phyloP scores from a whole-genome alignment of 441 rosid genomes.

The Euphorbia schlechtendalii region DNA sequence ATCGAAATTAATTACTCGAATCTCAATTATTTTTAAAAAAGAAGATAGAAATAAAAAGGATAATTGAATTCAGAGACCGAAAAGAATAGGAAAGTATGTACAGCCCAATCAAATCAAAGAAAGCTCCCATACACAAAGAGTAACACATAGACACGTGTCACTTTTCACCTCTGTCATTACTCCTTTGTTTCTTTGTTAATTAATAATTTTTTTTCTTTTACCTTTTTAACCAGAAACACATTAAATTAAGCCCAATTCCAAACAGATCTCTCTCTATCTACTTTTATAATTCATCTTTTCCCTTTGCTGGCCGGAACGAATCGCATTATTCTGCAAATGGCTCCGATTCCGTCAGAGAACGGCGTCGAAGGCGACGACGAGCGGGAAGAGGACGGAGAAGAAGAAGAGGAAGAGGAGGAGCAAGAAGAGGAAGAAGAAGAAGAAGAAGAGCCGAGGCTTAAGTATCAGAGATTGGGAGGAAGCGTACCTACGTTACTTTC shows the following conservation, averaged over 20 bases:
- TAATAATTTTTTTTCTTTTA: conserved; percentile 20
- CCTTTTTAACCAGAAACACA: not conserved
- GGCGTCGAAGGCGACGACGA: conserved; percentile 91
- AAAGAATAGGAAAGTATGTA: too few relatives aligned
- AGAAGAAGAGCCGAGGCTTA: conserved; percentile 92
- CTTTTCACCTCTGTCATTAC: conserved; percentile 19
- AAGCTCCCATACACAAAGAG: not conserved
- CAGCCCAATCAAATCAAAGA: conserved; percentile 17
- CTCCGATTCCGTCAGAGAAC: conserved; percentile 77
- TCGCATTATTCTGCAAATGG: conserved; percentile 44
- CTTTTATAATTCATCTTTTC: not conserved
- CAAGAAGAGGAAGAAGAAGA: conserved; percentile 51
- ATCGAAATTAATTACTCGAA: too few relatives aligned
- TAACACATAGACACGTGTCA: conserved; percentile 22
- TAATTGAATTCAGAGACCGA: too few relatives aligned
- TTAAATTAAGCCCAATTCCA: not conserved
- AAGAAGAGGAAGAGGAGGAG: conserved; percentile 45
- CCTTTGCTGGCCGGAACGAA: conserved; percentile 1
- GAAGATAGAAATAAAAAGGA: too few relatives aligned
- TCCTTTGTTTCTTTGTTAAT: conserved; percentile 40
- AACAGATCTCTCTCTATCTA: conserved; percentile 20
- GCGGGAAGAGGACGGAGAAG: conserved; percentile 54
- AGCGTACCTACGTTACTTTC: conserved; percentile 75
- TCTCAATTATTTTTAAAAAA: too few relatives aligned
- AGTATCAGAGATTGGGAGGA: conserved; percentile 97